Evolutionary conservation across 75 land plant species (phyloP), one percentile per base, ranked within the genome.

Genomic region (Pinus taeda): DNA sequence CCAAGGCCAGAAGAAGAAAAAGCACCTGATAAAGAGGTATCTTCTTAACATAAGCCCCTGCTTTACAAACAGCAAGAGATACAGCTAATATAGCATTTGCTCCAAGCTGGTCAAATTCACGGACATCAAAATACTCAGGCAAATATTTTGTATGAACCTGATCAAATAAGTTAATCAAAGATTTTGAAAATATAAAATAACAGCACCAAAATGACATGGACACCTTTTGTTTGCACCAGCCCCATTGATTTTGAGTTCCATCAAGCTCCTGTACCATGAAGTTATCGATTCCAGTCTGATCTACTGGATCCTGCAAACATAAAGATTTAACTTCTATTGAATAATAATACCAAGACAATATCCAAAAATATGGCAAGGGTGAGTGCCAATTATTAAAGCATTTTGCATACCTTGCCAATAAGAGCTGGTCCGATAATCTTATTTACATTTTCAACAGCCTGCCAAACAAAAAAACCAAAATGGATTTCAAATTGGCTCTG

Each of bases 211-310:
- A 4, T 12, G 20, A 39, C 33, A 33, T 75, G n/a, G 61, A 15
- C 42, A 93, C 98, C 97, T 94, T 96, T 59, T 94, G 98, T 64
- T 97, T 97, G 92, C 95, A 95, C 99, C 99, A 97, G 57, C 99
- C 99, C 99, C 99, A 97, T 78, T 97, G 88, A 79, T 97, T 97
- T 39, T 83, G 83, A 33, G 99, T 97, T 77, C 99, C 98, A 80
- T 97, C 99, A 37, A 97, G 93, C 72, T 89, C 80, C 60, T 90
- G 95, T 26, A 97, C 99, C 95, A 97, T 97, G 82, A 88, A 95
- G 79, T 92, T 93, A 71, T 97, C 98, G 83, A 97, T 90, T 24
- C 78, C 87, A 59, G 83, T 75, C 80, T 97, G 99, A 67, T 97
- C 87, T 33, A 92, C 85, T n/a, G 99, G 98, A 81, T 97, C 95